A percentile compares a stretch with the other conserved stretches of the same genome.
Conservation (phyloP, 345 rosid species). For the Euphorbia tirucalli region DNA sequence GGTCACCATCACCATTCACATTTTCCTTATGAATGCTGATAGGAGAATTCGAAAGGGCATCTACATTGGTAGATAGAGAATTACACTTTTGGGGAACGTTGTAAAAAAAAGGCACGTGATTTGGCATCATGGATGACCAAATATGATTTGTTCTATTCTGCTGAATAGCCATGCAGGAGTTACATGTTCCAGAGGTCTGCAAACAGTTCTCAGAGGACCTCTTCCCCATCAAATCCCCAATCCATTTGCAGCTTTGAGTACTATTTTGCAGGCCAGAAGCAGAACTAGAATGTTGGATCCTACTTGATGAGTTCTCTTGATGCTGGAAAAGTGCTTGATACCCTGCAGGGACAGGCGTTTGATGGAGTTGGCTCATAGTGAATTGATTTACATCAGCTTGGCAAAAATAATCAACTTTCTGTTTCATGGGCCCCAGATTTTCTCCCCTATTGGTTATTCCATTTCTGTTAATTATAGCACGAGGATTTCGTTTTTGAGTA, state of each 20-base stretch:
- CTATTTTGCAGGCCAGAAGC: conserved; percentile 34
- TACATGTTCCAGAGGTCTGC: conserved; percentile 37
- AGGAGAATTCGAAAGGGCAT: conserved; percentile 34
- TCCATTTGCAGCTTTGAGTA: conserved; percentile 44
- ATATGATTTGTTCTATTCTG: conserved; percentile 41
- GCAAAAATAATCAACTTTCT: conserved; percentile 46
- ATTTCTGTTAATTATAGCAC: conserved; percentile 40
- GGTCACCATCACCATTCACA: conserved; percentile 28
- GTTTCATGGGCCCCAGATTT: conserved; percentile 29
- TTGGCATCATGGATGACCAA: conserved; percentile 52
- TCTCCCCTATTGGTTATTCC: conserved; percentile 33
- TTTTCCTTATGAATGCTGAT: conserved; percentile 33
- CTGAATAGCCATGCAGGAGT: conserved; percentile 44
- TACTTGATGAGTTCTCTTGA: conserved; percentile 43
- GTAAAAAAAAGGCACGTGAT: conserved; percentile 39
- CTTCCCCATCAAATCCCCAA: conserved; percentile 42
- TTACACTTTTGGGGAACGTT: conserved; percentile 32
- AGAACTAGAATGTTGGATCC: conserved; percentile 39
- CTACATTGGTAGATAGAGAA: conserved; percentile 34
- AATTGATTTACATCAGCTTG: conserved; percentile 27
- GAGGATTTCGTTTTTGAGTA: conserved; percentile 37
- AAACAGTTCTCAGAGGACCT: conserved; percentile 35
- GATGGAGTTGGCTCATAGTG: conserved; percentile 35
- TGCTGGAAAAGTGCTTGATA: conserved; percentile 35
- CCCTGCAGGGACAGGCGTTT: conserved; percentile 38